Base-by-base conservation (phyloP, 169 alveolate genomes). In the Babesia ovis region DNA sequence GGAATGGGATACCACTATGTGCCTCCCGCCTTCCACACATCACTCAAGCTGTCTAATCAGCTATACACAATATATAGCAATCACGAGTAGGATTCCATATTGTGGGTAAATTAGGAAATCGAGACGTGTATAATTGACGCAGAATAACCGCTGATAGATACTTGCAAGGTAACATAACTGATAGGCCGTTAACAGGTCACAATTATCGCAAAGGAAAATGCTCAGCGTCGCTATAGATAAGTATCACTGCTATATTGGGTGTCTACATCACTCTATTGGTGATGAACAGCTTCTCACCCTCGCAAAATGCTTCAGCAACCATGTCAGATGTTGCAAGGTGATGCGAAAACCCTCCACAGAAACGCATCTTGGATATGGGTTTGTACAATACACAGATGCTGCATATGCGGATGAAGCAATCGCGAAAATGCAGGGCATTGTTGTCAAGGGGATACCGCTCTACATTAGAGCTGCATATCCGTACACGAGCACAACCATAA, bases 401-500 rank as follows among this genome's bases (percentile, higher is more conserved):
- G 42, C 70, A 23, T 48, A 71, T 25, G 76, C 89, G 27, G 84
- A 71, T 37, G 85, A 70, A 62, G 89, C 89, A 12, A 62, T 71
- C 23, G 56, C 68, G 5, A 62, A 56, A 16, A 81, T 81, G 89
- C 83, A 81, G 72, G 85, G 85, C 8, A 22, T 72, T 0, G 55
- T 50, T 11, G 83, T 76, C 34, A 81, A 81, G 84, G 89, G 86
- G 48, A 68, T 79, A 58, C 86, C 86, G 41, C 76, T 79, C 25
- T 62, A 66, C 31, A 34, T 79, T 0, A 57, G 83, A 39, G 71
- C 86, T 12, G 77, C 86, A 16, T 59, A 68, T 74, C 70, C 77
- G 29, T 79, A 48, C 83, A 79, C 86, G 4, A 37, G 72, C 48
- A 55, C 83, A 3, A 61, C 71, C 64, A 35, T 72, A 11, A 72